Evolutionary conservation across 768 basidiomycete species (phyloP).

Genomic region (Russula griseocarnosa): DNA sequence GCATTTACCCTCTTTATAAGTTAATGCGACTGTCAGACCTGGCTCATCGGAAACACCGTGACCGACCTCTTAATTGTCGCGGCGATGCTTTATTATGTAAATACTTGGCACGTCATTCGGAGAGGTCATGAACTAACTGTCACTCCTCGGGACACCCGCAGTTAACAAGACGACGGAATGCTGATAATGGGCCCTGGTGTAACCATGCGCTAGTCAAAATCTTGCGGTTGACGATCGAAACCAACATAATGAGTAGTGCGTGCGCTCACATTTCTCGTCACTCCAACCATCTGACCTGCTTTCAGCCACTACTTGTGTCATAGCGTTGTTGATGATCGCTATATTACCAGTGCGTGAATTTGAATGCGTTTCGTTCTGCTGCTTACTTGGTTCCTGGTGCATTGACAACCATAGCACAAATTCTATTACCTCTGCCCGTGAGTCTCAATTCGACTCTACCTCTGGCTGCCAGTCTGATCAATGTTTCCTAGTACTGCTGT

Average conservation of each 20-base stretch:
- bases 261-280: neutral
- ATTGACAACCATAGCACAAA: slow-evolving; percentile 5
- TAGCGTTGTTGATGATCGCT: neutral
- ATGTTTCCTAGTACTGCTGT: slow-evolving; percentile 2
- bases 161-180: neutral
- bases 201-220: slow-evolving; percentile 1
- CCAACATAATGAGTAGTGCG: slow-evolving; percentile 12
- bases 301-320: neutral
- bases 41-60: slow-evolving; percentile 5
- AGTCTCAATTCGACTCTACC: neutral
- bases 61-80: slow-evolving; percentile 3
- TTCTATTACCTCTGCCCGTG: slow-evolving; percentile 18
- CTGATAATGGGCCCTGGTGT: neutral
- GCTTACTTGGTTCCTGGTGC: neutral
- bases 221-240: slow-evolving; percentile 16
- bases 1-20: no score
- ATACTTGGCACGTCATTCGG: neutral
- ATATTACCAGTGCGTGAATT: slow-evolving; percentile 5
- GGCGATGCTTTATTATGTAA: slow-evolving; percentile 15
- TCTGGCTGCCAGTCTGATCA: neutral
- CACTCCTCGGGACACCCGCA: neutral
- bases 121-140: neutral
- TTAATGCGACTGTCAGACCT: slow-evolving; percentile 8
- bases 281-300: neutral
- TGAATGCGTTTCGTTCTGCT: neutral